Evolutionary conservation across 805 yeast species (phyloP), one percentile per base, ranked within the genome.

Genomic region (Schwanniomyces vanrijiae): DNA sequence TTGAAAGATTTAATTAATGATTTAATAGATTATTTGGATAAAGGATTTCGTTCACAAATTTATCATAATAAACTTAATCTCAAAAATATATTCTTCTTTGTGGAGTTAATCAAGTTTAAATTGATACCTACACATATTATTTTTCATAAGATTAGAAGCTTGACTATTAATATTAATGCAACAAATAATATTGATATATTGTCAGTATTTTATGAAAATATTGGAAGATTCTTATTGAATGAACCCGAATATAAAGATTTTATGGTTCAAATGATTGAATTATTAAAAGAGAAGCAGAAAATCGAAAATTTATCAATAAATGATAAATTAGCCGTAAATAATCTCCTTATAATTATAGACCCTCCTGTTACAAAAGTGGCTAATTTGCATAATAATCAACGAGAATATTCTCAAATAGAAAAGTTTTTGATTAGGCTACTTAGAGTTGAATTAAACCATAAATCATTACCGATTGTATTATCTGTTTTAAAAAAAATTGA

Each of bases 101-200:
- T 82, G 42, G 97, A 91, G 58, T 69, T 90, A 67, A 80, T 86
- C 26, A 89, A 88, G 59, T 90, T 90, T 61, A 81, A 78, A 54
- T 63, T 90, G 50, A 72, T 90, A 13, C 92, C 96, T 0, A 68
- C 75, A n/a, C 84, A 82, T 62, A 74, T 84, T 48, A 71, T 84
- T 10, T 86, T 89, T 60, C 91, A 90, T 62, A 86, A 85, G 59
- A 75, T 90, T 40, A 74, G 89, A 55, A 66, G 76, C 1, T 66
- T 88, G 53, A 78, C 86, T 1, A 56, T 81, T 45, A 77, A 78
- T 44, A 57, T 76, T 16, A 71, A 76, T 5, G 71, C 76, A 0
- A 75, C 82, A 7, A 77, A 78, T 50, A 88, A 86, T 59, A 76
- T 88, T 48, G 96, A 87, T 55, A 77, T 84, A 6, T 65, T 90